phyloP scores from a whole-genome alignment of 768 basidiomycete species.

The Lentinula raphanica region DNA sequence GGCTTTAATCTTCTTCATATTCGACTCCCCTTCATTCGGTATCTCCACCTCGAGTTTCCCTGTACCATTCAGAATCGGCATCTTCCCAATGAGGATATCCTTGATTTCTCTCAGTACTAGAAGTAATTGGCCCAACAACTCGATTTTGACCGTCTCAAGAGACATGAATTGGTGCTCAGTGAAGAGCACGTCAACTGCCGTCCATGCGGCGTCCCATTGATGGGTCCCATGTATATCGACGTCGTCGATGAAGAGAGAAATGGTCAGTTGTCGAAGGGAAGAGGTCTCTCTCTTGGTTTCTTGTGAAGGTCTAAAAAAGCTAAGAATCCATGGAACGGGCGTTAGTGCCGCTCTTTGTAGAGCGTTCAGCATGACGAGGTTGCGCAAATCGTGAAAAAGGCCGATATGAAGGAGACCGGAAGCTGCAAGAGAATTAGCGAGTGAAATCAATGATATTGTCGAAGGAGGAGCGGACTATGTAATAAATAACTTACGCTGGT shows the following conservation, averaged over 20 bases:
- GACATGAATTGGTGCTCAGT: not conserved
- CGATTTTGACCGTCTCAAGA: constrained; percentile 4
- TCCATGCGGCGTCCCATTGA: constrained; percentile 1
- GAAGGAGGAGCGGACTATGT: too few species aligned
- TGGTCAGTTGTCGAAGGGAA: not conserved
- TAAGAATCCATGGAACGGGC: not conserved
- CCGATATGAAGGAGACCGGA: constrained; percentile 2
- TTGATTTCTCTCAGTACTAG: not conserved
- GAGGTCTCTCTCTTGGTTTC: too few species aligned
- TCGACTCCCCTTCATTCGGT: not conserved
- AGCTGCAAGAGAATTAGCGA: too few species aligned
- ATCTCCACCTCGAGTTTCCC: not conserved
- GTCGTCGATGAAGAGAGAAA: not conserved
- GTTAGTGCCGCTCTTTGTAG: too few species aligned
- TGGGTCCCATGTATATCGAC: not conserved
- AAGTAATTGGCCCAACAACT: not conserved
- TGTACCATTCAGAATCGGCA: not conserved
- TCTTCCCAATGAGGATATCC: not conserved
- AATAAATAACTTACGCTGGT: too few species aligned
- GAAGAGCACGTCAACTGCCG: not conserved
- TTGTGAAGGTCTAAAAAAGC: not conserved
- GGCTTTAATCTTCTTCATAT: not conserved
- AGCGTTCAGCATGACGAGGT: not conserved
- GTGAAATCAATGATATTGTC: too few species aligned
- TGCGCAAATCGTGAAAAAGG: not conserved